Percentiles rank a stretch among this genome's conserved stretches.
phyloP scores from a whole-genome alignment of 768 basidiomycete species.

The Mycena rebaudengoi region DNA sequence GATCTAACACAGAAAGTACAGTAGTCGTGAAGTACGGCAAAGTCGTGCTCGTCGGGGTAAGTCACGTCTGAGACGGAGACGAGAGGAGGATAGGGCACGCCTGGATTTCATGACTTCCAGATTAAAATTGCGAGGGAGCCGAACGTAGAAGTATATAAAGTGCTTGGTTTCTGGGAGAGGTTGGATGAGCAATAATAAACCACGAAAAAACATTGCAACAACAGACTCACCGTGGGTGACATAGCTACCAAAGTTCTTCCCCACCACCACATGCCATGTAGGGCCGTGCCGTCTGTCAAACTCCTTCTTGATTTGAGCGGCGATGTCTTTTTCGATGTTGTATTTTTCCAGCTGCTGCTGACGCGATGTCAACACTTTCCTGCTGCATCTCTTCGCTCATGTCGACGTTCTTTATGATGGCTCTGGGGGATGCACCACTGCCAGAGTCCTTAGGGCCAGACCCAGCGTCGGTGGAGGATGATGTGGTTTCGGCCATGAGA shows the following conservation, averaged over 20 bases:
- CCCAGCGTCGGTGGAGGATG: conserved; percentile 62
- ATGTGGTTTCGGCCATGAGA: conserved; percentile 63
- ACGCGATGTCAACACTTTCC: conserved; percentile 89
- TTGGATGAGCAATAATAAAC: neutral
- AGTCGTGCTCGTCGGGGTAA: neutral
- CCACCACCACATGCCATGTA: conserved; percentile 99
- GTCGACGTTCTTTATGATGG: conserved; percentile 96
- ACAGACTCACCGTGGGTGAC: conserved; percentile 88
- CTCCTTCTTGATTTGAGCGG: conserved; percentile 98
- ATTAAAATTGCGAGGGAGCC: conserved; percentile 92
- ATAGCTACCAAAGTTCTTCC: conserved; percentile 99
- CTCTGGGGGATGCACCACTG: conserved; percentile 65
- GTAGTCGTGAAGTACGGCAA: conserved; percentile 15
- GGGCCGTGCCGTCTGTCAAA: conserved; percentile 92
- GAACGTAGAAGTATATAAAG: conserved; percentile 99
- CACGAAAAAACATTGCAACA: neutral
- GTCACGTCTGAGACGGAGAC: neutral
- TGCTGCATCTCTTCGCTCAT: conserved; percentile 98
- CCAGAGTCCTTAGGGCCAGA: conserved; percentile 51
- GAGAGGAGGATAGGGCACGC: neutral
- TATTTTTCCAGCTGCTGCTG: conserved; percentile 87
- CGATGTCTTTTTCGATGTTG: conserved; percentile 97
- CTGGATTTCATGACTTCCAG: conserved; percentile 81
- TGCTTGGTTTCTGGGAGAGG: conserved; percentile 86
- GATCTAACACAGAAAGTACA: conserved; percentile 16